Percentiles rank a stretch among this genome's conserved stretches.
Conservation (phyloP, 371 early-diverging fungal species). For the Chytridiales sp. region DNA sequence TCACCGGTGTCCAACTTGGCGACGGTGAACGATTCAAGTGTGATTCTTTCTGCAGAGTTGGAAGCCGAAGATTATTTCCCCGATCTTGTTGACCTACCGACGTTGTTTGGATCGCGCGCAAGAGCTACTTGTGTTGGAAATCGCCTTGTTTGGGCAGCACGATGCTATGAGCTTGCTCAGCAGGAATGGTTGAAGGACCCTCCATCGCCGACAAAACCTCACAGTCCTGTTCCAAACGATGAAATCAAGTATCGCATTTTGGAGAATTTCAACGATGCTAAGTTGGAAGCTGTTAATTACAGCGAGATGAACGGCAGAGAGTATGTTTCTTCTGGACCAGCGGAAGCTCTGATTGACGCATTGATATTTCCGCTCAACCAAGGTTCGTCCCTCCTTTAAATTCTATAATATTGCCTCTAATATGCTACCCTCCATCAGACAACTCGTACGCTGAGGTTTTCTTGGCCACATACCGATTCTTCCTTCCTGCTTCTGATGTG, state of each 20-base stretch:
- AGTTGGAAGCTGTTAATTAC: conserved; percentile 30
- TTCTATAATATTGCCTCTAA: neutral
- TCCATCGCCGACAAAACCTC: conserved; percentile 7
- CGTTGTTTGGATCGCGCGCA: conserved; percentile 33
- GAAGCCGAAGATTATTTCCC: conserved; percentile 31
- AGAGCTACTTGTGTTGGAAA: conserved; percentile 16
- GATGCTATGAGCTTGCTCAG: conserved; percentile 25
- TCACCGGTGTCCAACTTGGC: neutral
- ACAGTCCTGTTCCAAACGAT: conserved; percentile 24
- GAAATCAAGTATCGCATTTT: conserved; percentile 42
- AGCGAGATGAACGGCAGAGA: conserved; percentile 22
- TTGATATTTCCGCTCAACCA: conserved; percentile 50
- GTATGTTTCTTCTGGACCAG: conserved; percentile 33
- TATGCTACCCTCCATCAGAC: conserved; percentile 33
- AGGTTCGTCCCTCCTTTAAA: conserved; percentile 19
- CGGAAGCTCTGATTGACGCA: conserved; percentile 43
- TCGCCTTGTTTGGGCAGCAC: conserved; percentile 30
- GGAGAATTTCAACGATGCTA: conserved; percentile 42
- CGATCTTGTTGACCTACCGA: conserved; percentile 30
- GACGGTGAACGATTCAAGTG: neutral
- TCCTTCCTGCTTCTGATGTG: conserved; percentile 34
- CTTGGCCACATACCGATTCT: conserved; percentile 50
- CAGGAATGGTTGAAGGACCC: conserved; percentile 24
- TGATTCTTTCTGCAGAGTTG: conserved; percentile 7
- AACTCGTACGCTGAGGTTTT: conserved; percentile 51